Percentiles rank a stretch among this genome's conserved stretches.
Conservation (phyloP, 495 filamentous ascomycete species). For the Penicillium canescens region DNA sequence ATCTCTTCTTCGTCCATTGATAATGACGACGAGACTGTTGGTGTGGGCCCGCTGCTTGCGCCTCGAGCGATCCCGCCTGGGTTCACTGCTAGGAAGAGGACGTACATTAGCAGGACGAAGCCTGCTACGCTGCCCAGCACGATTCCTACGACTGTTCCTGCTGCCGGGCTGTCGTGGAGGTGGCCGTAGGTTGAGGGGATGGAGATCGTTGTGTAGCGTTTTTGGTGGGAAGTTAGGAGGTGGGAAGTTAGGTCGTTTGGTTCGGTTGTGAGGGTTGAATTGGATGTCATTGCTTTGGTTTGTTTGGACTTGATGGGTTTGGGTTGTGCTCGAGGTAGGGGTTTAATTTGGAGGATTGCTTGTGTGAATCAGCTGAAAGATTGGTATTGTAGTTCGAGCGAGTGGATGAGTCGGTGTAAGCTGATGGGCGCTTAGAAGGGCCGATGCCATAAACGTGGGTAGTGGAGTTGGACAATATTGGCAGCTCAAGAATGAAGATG, state of each 20-base stretch:
- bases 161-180: conserved; percentile 55
- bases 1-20: conserved; percentile 29
- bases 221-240: conserved; percentile 14
- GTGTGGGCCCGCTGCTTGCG: background rate
- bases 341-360: background rate
- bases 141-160: conserved; percentile 81
- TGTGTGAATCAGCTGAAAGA: background rate
- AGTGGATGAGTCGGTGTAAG: background rate
- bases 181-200: conserved; percentile 72
- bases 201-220: conserved; percentile 38
- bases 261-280: background rate
- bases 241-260: background rate
- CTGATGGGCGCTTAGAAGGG: background rate
- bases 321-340: background rate
- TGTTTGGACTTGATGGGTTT: background rate
- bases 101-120: conserved; percentile 74
- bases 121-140: conserved; percentile 81
- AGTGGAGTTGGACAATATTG: background rate
- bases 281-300: background rate
- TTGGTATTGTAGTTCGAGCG: background rate
- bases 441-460: background rate
- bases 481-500: background rate
- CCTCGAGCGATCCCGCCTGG: conserved; percentile 35
- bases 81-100: conserved; percentile 69
- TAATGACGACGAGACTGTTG: conserved; percentile 8